Conservation (phyloP, 1,284 basidiomycete species). For the Boletellus deceptivus region DNA sequence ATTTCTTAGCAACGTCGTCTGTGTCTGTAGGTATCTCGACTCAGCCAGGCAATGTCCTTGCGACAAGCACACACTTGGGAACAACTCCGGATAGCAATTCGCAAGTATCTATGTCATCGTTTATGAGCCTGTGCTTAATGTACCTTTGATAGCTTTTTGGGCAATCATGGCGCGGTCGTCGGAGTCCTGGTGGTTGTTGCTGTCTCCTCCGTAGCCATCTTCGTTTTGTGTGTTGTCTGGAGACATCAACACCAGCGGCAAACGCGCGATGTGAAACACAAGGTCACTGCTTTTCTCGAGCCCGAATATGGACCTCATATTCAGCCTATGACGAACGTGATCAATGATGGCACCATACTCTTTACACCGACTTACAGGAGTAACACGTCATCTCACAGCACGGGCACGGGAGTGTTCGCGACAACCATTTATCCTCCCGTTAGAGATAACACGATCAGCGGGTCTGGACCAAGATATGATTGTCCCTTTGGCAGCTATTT, state of each 20-base stretch:
- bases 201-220: conserved; percentile 38
- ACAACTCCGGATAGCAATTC: conserved; percentile 17
- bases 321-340: conserved; percentile 15
- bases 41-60: conserved; percentile 37
- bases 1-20: conserved; percentile 42
- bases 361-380: background rate
- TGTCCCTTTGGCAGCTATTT: conserved; percentile 1
- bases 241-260: conserved; percentile 40
- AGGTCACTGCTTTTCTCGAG: conserved; percentile 37
- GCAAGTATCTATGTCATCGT: conserved; percentile 16
- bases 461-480: background rate
- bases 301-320: conserved; percentile 19
- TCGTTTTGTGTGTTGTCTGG: conserved; percentile 37
- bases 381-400: background rate
- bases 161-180: conserved; percentile 52
- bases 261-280: conserved; percentile 35
- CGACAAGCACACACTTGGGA: conserved; percentile 45
- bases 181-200: conserved; percentile 57
- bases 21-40: conserved; percentile 47
- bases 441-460: background rate
- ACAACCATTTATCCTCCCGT: background rate
- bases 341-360: background rate
- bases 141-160: conserved; percentile 46
- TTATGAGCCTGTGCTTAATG: background rate
- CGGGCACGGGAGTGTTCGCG: background rate